phyloP scores from a whole-genome alignment of 2,329 filamentous ascomycete species.

The Cordyceps pruinosa region DNA sequence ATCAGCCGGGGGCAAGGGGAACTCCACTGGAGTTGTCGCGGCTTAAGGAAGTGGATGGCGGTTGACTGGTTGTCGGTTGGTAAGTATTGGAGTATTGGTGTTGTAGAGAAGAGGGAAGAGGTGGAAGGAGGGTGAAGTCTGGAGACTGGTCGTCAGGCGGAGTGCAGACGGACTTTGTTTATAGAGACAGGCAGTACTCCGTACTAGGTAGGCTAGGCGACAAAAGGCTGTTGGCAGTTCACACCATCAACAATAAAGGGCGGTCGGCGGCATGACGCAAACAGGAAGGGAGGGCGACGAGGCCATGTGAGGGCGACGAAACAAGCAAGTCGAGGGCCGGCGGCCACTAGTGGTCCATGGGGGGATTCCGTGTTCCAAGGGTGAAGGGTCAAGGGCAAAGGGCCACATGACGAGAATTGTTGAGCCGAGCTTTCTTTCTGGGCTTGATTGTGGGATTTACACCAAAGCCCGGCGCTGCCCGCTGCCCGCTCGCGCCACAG shows the following conservation, averaged over 20 bases:
- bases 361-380: background rate
- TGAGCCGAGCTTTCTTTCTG: background rate
- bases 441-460: background rate
- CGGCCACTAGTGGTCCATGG: background rate
- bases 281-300: background rate
- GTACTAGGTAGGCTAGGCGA: too few species aligned
- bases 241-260: background rate
- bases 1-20: background rate
- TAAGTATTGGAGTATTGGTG: too few species aligned
- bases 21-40: slow-evolving; percentile 6
- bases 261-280: background rate
- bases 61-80: too few species aligned
- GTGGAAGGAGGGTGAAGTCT: too few species aligned
- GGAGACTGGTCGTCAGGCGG: too few species aligned
- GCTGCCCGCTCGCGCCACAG: slow-evolving; percentile 5
- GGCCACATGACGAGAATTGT: background rate
- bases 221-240: background rate
- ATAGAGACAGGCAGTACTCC: too few species aligned
- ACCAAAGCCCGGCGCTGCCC: slow-evolving; percentile 6
- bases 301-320: background rate
- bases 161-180: too few species aligned
- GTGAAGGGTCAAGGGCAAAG: background rate
- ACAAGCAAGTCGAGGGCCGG: background rate
- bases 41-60: background rate
- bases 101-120: too few species aligned